Evolutionary conservation across 2,329 filamentous ascomycete species (phyloP).

Genomic region (Penicillium italicum): DNA sequence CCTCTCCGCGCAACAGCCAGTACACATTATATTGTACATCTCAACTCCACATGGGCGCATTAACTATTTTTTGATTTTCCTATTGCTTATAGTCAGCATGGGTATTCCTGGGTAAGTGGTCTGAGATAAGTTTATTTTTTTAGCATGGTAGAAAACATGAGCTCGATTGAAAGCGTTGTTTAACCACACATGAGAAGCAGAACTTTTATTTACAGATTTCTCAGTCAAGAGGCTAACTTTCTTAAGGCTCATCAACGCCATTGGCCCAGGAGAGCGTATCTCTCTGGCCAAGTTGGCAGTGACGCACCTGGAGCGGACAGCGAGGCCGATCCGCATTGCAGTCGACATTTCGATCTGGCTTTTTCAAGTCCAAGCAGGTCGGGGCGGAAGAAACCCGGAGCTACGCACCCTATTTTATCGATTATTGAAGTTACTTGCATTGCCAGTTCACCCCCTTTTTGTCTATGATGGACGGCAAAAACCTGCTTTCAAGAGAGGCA

Average conservation of each 20-base stretch:
- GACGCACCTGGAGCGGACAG: slow-evolving; percentile 66
- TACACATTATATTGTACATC: not conserved
- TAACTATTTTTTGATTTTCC: not conserved
- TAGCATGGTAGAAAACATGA: not conserved
- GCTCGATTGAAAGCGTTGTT: not conserved
- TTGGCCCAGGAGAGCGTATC: slow-evolving; percentile 74
- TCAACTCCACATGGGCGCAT: slow-evolving; percentile 10
- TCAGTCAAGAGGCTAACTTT: not conserved
- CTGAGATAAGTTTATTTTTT: slow-evolving; percentile 17
- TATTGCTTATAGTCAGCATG: slow-evolving; percentile 27
- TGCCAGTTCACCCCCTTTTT: slow-evolving; percentile 82
- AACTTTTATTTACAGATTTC: not conserved
- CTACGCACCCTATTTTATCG: slow-evolving; percentile 91
- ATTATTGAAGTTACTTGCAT: slow-evolving; percentile 68
- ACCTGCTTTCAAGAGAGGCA: slow-evolving; percentile 83
- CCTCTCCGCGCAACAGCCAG: not conserved
- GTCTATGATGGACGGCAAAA: slow-evolving; percentile 87
- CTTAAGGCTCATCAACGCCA: slow-evolving; percentile 79
- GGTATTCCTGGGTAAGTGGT: slow-evolving; percentile 47
- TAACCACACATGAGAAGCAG: not conserved
- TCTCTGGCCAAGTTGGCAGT: slow-evolving; percentile 79
- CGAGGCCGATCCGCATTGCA: slow-evolving; percentile 75
- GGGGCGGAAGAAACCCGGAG: slow-evolving; percentile 84
- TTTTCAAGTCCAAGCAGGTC: slow-evolving; percentile 82
- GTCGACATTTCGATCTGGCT: slow-evolving; percentile 98